phyloP scores from a whole-genome alignment of 2,329 filamentous ascomycete species.

The Mycosphaerella sp. region DNA sequence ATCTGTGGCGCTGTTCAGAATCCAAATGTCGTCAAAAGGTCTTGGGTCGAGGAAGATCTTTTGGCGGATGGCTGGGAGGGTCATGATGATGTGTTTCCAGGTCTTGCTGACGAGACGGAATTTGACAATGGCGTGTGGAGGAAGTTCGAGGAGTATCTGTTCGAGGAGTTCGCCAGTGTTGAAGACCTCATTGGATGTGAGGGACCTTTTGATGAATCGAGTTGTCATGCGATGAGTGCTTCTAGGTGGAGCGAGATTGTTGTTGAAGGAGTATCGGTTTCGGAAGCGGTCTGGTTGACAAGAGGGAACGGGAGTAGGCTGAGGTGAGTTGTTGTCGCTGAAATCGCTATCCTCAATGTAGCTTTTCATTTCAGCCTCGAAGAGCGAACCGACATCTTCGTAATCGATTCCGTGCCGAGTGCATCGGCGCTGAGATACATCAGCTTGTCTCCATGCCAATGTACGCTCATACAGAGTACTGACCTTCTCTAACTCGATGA shows the following conservation, averaged over 20 bases:
- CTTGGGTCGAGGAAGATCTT: slow-evolving; percentile 9
- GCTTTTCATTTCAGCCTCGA: neutral
- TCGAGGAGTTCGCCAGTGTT: slow-evolving; percentile 22
- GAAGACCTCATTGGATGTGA: slow-evolving; percentile 12
- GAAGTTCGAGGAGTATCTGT: slow-evolving; percentile 15
- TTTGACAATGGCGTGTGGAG: slow-evolving; percentile 8
- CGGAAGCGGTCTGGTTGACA: neutral
- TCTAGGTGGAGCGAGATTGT: neutral
- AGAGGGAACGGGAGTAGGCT: neutral
- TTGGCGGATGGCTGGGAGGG: neutral
- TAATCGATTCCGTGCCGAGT: neutral
- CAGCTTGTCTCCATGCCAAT: no score
- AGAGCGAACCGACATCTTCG: neutral
- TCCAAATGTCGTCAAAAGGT: neutral
- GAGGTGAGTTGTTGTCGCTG: neutral
- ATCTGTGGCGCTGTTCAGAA: neutral
- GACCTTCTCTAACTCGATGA: no score
- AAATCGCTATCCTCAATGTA: neutral
- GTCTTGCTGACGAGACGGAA: slow-evolving; percentile 22
- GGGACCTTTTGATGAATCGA: slow-evolving; percentile 6
- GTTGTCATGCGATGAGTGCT: slow-evolving; percentile 11
- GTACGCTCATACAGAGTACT: no score
- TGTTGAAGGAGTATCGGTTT: neutral
- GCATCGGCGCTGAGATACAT: no score
- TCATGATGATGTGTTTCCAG: slow-evolving; percentile 12